These are phyloP conservation scores for Fusarium zealandicum DNA, from an alignment of 2,329 filamentous ascomycete genomes.

Conservation along the genomic window DNA sequence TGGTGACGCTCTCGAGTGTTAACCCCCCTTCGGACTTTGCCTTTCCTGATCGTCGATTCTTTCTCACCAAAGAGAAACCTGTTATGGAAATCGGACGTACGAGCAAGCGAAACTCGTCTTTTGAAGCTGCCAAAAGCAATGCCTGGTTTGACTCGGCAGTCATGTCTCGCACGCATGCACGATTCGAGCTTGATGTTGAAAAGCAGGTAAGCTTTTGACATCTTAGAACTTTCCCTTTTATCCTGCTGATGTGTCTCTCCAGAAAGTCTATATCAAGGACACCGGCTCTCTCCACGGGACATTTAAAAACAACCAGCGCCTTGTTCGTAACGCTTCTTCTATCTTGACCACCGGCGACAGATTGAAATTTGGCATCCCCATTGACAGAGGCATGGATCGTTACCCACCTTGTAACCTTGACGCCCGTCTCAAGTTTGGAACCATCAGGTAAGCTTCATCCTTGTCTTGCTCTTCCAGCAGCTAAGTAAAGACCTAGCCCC, in stretches of 20 bases:
- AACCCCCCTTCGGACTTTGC: slow-evolving; percentile 29
- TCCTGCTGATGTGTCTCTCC: slow-evolving; percentile 28
- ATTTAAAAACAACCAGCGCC: slow-evolving; percentile 49
- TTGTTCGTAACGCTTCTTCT: slow-evolving; percentile 28
- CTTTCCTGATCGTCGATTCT: slow-evolving; percentile 41
- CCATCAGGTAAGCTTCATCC: slow-evolving; percentile 29
- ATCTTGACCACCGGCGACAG: slow-evolving; percentile 42
- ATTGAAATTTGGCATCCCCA: slow-evolving; percentile 47
- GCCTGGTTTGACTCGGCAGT: slow-evolving; percentile 75
- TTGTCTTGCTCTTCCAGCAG: neutral
- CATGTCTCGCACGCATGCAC: slow-evolving; percentile 73
- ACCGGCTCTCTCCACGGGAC: slow-evolving; percentile 62
- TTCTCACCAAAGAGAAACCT: slow-evolving; percentile 44
- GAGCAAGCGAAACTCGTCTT: slow-evolving; percentile 49
- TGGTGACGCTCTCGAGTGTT: slow-evolving; percentile 42
- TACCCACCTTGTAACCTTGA: slow-evolving; percentile 51
- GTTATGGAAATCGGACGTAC: slow-evolving; percentile 52
- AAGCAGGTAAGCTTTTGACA: slow-evolving; percentile 50
- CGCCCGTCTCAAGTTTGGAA: slow-evolving; percentile 43
- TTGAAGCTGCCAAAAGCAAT: slow-evolving; percentile 57
- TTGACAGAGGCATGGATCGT: slow-evolving; percentile 44
- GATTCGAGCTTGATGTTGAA: slow-evolving; percentile 54
- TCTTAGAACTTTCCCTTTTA: neutral
- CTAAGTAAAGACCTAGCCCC: slow-evolving; percentile 38
- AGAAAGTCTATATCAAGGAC: slow-evolving; percentile 58